Evolutionary conservation across 495 filamentous ascomycete genomes (phyloP), one percentile per base, ranked within the genome.

Genomic region (Chaetomidium leptoderma): DNA sequence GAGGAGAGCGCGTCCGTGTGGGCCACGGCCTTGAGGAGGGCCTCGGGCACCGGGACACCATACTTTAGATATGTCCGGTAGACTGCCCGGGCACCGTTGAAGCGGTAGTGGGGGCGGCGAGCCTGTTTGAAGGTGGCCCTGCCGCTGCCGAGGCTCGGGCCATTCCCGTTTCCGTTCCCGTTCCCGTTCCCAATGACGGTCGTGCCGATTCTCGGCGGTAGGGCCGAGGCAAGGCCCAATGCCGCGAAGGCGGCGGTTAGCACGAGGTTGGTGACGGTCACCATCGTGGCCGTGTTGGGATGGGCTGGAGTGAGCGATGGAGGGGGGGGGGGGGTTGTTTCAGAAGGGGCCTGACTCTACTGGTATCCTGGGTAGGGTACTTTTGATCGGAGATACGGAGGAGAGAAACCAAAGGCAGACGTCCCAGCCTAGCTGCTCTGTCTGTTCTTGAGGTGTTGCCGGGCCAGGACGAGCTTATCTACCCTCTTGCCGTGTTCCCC

Each of bases 21-120:
- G 64, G 46, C 63, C 23, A 81, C 73, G 40, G 74, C 70, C 50
- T 62, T 55, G 54, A 61, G 30, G 42, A 79, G 68, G 36, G 69
- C 62, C 11, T 66, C 64, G 4, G 74, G 71, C 2, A 70, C 47
- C 8, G 68, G 53, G 27, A 77, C 75, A 58, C 81, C 76, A 64
- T 78, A 86, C 60, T 87, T 87, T 60, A 76, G 68, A 68, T 85
- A 85, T 33, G 84, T 80, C 66, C 77, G 85, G 57, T 76, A 73
- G 26, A 88, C 64, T 33, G 81, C 79, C 27, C 73, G 65, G 6
- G 78, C 78, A 23, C 82, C 81, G 60, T 83, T 73, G 48, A 66
- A 69, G 40, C 71, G 62, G 48, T 77, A 76, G 50, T 70, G 64
- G 26, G 71, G 71, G 55, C 80, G 83, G 47, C 74, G 76, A 24